Base-by-base conservation (phyloP, 2,329 filamentous ascomycete species). In the Colletotrichum tofieldiae region DNA sequence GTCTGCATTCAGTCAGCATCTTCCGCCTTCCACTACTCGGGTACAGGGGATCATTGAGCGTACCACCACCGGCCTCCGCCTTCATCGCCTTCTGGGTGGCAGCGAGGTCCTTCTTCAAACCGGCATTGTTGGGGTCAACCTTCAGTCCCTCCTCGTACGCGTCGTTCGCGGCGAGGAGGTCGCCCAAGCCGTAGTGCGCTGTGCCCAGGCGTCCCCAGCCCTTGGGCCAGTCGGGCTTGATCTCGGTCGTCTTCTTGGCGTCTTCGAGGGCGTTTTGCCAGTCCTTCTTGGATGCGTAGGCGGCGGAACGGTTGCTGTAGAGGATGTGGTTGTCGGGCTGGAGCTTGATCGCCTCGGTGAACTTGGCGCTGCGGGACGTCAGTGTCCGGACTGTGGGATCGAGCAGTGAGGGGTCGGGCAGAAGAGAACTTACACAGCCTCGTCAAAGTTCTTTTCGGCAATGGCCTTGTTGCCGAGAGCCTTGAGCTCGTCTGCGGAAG, bases 381-480 rank as follows among this genome's bases (percentile, higher is more conserved):
- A 79, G 75, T 54, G 56, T 23, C 39, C 5, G n/a, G 14, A 18
- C 3, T 29, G 5, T 12, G 16, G 18, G 8, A 23, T 23, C 11
- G 8, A 2, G 11, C 11, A 3, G 11, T 14, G 5, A 37, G 35
- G 3, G 11, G 5, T 14, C 6, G 12, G 20, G 14, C 0, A 6
- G 8, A 14, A 35, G 18, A 55, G 41, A 47, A 91, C 94, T 85
- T 90, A 98, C 96, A 98, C 91, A 80, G 96, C 96, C 83, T 96
- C 94, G 79, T 95, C 90, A 83, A 98, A 99, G 85, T 98, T 95
- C 90, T 98, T 98, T 75, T 94, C 95, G 76, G 94, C 93, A 84
- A 99, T 99, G 84, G 97, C 95, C 88, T 97, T 97, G 89, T 99
- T 99, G 87, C 96, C 96, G 82, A 96, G 93, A 80, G 95, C 94